Conservation (phyloP, 2,329 filamentous ascomycete species). For the Seiridium unicorne region DNA sequence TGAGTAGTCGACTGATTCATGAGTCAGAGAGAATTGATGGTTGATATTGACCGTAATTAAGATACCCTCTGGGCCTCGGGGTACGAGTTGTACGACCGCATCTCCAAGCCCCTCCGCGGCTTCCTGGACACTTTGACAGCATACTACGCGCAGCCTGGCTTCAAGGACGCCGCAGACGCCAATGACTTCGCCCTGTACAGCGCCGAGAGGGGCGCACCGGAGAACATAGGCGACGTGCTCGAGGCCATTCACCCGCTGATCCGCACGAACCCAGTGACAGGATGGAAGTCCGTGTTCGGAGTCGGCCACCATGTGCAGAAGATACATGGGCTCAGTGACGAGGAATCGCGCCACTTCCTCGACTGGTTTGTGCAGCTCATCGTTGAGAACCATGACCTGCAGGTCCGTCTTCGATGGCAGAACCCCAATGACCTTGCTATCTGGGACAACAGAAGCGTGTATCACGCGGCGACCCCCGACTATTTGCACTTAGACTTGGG, state of each 20-base stretch:
- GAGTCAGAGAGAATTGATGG: not conserved
- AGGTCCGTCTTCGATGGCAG: conserved; percentile 31
- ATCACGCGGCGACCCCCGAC: conserved; percentile 54
- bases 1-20: conserved; percentile 3
- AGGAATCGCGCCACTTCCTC: conserved; percentile 19
- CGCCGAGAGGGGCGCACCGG: conserved; percentile 47
- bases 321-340: conserved; percentile 22
- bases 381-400: conserved; percentile 26
- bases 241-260: conserved; percentile 54
- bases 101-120: conserved; percentile 44
- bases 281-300: conserved; percentile 52
- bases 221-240: conserved; percentile 51
- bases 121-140: conserved; percentile 45
- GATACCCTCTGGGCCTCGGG: conserved; percentile 44
- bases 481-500: conserved; percentile 40
- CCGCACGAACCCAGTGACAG: conserved; percentile 62
- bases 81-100: conserved; percentile 47
- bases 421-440: conserved; percentile 40
- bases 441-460: conserved; percentile 56
- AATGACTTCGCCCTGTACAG: conserved; percentile 42
- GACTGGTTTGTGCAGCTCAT: conserved; percentile 24
- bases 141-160: conserved; percentile 41
- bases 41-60: conserved; percentile 7
- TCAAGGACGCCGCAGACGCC: conserved; percentile 36
- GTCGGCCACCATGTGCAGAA: conserved; percentile 23